Evolutionary conservation across 2,329 filamentous ascomycete species (phyloP).

Genomic region (Stagonosporopsis rhizophila): DNA sequence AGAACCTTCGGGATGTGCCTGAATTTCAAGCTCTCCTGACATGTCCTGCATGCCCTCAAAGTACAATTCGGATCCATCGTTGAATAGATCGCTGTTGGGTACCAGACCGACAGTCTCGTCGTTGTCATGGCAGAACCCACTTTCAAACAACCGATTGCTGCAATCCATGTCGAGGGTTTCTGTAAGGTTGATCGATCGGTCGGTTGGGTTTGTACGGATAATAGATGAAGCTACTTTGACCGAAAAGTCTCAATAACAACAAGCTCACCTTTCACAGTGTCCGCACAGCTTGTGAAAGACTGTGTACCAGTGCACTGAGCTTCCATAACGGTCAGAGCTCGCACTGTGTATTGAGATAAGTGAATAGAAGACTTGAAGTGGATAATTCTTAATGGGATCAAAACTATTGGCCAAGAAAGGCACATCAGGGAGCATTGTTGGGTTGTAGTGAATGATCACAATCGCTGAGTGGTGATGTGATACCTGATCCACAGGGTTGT

Average conservation of each 20-base stretch:
- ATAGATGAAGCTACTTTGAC: not conserved
- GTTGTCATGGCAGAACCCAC: not conserved
- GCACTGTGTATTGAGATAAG: too few relatives aligned
- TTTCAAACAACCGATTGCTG: not conserved
- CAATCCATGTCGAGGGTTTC: not conserved
- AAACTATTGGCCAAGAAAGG: not conserved
- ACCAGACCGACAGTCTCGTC: not conserved
- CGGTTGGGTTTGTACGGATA: not conserved
- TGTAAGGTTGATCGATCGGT: not conserved
- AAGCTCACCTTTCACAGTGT: not conserved
- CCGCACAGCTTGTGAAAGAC: not conserved
- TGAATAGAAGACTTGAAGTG: not conserved
- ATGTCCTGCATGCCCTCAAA: not conserved
- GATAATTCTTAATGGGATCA: not conserved
- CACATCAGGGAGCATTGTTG: not conserved
- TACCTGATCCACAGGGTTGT: not conserved
- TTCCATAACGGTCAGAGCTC: too few relatives aligned
- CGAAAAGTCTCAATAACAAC: not conserved
- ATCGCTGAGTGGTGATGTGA: not conserved
- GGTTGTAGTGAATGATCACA: not conserved
- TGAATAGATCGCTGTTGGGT: slow-evolving; percentile 1
- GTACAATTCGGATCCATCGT: slow-evolving; percentile 2
- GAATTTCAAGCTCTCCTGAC: not conserved
- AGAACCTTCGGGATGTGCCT: not conserved
- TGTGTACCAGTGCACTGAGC: not conserved